A percentile compares a stretch with the other conserved stretches of the same genome.
Evolutionary conservation across 164 flowering plant species (phyloP).

Genomic region (Amborella trichopoda): DNA sequence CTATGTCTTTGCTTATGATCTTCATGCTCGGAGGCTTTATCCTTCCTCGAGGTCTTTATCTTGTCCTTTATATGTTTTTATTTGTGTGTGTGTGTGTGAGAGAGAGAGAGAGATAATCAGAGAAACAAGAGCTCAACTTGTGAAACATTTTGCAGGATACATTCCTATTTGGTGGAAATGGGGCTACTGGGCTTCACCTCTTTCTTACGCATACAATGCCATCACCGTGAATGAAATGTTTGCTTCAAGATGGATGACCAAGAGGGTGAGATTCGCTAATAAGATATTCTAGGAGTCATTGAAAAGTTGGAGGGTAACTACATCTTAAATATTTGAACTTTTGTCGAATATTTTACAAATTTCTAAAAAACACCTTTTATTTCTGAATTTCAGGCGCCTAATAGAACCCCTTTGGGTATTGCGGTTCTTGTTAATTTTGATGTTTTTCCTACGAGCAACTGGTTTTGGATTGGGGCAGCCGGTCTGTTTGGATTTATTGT

Average conservation of each 20-base stretch:
- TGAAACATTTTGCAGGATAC: not conserved
- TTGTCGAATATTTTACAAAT: not conserved
- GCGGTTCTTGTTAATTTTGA: conserved; percentile 18
- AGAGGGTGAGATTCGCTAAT: conserved; percentile 11
- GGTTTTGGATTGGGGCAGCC: conserved; percentile 33
- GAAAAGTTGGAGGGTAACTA: not conserved
- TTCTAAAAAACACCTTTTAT: not conserved
- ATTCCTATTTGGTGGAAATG: conserved; percentile 42
- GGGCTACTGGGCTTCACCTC: conserved; percentile 50
- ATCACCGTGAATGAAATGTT: conserved; percentile 35
- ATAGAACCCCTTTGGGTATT: conserved; percentile 2
- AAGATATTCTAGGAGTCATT: not conserved
- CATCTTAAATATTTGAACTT: not conserved
- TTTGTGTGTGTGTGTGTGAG: conserved; percentile 15
- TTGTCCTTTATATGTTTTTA: not conserved
- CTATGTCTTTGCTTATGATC: conserved; percentile 24
- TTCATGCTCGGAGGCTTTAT: conserved; percentile 35
- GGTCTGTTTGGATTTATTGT: conserved; percentile 17
- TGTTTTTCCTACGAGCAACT: conserved; percentile 8
- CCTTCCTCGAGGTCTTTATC: conserved; percentile 30
- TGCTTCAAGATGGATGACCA: conserved; percentile 30
- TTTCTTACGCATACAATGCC: conserved; percentile 44
- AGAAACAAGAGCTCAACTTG: not conserved
- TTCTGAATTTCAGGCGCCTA: not conserved
- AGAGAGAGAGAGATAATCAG: not conserved